Percentiles rank a stretch among this genome's conserved stretches.
Evolutionary conservation across 768 basidiomycete species (phyloP).

Genomic region (Pulveroboletus sp.): DNA sequence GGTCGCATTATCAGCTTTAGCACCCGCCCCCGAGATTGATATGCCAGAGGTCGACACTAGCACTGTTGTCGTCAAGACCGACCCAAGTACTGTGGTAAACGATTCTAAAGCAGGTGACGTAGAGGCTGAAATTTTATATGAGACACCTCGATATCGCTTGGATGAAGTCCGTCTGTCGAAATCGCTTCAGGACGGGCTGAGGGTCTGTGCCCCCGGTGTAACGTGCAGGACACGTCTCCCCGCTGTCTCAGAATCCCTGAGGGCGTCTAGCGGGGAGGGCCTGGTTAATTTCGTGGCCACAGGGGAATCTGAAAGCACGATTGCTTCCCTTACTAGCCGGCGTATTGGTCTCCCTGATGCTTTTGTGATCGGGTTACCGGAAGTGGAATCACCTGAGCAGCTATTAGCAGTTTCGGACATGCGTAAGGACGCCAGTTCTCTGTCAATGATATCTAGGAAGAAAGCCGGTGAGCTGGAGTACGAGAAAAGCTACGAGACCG

Average conservation of each 20-base stretch:
- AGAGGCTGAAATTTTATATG: neutral
- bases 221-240: neutral
- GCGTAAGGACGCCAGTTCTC: neutral
- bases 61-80: too few species aligned
- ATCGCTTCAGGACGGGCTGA: neutral
- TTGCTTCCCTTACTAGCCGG: neutral
- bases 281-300: neutral
- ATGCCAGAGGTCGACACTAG: neutral
- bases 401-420: neutral
- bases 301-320: neutral
- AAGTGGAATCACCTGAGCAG: neutral
- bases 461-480: neutral
- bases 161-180: neutral
- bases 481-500: neutral
- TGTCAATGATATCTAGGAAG: neutral
- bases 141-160: neutral
- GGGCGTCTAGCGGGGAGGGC: neutral
- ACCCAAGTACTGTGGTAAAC: neutral
- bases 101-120: neutral
- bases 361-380: neutral
- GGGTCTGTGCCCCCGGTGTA: neutral
- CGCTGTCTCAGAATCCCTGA: neutral
- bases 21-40: neutral
- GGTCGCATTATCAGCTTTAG: neutral
- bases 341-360: neutral